Base-by-base conservation (phyloP, 305 asterid genomes). In the Ruellia speciosa region DNA sequence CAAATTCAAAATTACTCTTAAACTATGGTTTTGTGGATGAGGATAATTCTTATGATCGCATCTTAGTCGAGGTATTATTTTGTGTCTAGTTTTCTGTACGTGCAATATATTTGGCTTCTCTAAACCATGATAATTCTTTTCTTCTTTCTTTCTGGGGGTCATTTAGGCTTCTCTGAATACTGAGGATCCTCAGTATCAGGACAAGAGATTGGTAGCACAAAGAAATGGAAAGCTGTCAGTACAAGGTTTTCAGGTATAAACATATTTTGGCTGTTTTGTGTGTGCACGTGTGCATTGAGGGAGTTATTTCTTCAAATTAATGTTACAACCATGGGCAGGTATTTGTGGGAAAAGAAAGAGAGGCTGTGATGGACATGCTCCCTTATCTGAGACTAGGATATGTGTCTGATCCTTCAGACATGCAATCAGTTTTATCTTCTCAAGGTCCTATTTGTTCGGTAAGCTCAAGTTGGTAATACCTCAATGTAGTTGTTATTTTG, bases 21-120 rank as follows among this genome's bases (percentile, higher is more conserved):
- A 88, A 88, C 84, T 86, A 92, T 69, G 99, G 99, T 68, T 88
- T 88, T 82, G 94, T 92, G 72, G 99, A 92, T 68, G 96, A 88
- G 70, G 97, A 92, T 47, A 92, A 88, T 78, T 53, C 84, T 53
- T 75, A 78, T 63, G 96, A 92, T 70, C 95, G 97, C 60, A 65
- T 92, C 70, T 75, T 81, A 66, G 75, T 92, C 70, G 87, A 92
- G 95, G 99, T 88, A 72, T 52, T 46, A 9, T 57, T 45, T 43
- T 9, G 35, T 52, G 28, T 33, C 54, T 66, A 14, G 64, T 78
- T 54, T 41, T 47, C 61, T 55, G 18, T 54, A 56, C 62, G 49
- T 51, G 58, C 65, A 64, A 52, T 65, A 35, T 58, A 24, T 56
- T 57, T 56, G 49, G 49, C 64, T 49, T 28, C 61, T 56, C 64